These are phyloP conservation scores for Pseudocercospora fijiensis DNA, from an alignment of 2,329 filamentous ascomycete genomes.

Conservation along the genomic window DNA sequence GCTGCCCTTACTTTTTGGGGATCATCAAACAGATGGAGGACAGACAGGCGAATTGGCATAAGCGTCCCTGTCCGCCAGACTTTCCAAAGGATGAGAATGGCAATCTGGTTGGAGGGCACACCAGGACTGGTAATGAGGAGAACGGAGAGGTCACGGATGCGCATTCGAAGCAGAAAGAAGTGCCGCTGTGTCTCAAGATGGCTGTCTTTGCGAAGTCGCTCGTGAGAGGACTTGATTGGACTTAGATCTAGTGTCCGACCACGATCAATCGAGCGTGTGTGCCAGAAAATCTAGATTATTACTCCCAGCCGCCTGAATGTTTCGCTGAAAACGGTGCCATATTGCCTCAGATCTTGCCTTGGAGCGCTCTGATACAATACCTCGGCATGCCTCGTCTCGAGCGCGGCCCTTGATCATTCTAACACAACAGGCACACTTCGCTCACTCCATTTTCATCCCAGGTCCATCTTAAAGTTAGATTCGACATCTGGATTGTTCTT, in stretches of 20 bases:
- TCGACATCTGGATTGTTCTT: background rate
- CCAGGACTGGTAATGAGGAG: background rate
- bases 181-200: slow-evolving; percentile 9
- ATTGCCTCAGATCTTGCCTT: background rate
- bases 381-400: background rate
- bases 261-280: background rate
- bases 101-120: slow-evolving; percentile 11
- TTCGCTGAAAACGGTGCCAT: background rate
- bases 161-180: background rate
- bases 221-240: background rate
- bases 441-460: background rate
- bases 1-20: slow-evolving; percentile 37
- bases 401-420: background rate
- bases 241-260: background rate
- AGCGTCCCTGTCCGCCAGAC: slow-evolving; percentile 23
- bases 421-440: background rate
- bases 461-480: background rate
- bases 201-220: background rate
- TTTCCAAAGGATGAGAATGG: slow-evolving; percentile 26
- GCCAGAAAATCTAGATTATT: background rate
- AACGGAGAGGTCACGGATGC: background rate
- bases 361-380: background rate
- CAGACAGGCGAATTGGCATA: slow-evolving; percentile 47
- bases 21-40: slow-evolving; percentile 43
- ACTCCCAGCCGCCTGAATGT: background rate